These are phyloP conservation scores for Blastocystis hominis DNA, from an alignment of 352 stramenopile genomes.

Conservation along the genomic window DNA sequence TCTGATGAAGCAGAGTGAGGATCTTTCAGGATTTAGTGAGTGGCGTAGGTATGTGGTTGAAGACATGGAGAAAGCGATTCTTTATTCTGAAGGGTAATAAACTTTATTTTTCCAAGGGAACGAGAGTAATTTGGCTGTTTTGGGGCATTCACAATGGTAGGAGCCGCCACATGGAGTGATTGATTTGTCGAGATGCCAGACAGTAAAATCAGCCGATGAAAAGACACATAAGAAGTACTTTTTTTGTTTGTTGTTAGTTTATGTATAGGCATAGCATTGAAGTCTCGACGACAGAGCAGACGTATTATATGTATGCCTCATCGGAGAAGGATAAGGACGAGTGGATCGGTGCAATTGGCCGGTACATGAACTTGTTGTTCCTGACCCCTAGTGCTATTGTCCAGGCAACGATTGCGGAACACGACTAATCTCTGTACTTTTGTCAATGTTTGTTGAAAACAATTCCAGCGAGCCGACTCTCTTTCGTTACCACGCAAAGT, in stretches of 20 bases:
- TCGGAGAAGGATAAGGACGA: conserved; percentile 80
- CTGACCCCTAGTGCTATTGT: conserved; percentile 9
- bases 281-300: conserved; percentile 74
- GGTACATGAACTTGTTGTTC: background rate
- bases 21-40: background rate
- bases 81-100: conserved; percentile 81
- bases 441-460: background rate
- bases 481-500: background rate
- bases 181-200: conserved; percentile 76
- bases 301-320: conserved; percentile 81
- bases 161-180: conserved; percentile 73
- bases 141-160: background rate
- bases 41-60: conserved; percentile 68
- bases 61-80: conserved; percentile 78
- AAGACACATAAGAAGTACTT: conserved; percentile 78
- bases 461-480: background rate
- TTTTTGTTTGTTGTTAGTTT: background rate
- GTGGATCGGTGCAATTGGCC: conserved; percentile 70
- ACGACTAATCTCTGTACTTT: conserved; percentile 6
- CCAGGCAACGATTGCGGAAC: background rate
- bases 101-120: conserved; percentile 74
- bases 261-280: conserved; percentile 69
- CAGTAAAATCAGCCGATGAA: conserved; percentile 77
- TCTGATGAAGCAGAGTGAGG: conserved; percentile 76
- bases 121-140: conserved; percentile 59